phyloP scores from a whole-genome alignment of 495 filamentous ascomycete genomes.

The Xylaria sp. region DNA sequence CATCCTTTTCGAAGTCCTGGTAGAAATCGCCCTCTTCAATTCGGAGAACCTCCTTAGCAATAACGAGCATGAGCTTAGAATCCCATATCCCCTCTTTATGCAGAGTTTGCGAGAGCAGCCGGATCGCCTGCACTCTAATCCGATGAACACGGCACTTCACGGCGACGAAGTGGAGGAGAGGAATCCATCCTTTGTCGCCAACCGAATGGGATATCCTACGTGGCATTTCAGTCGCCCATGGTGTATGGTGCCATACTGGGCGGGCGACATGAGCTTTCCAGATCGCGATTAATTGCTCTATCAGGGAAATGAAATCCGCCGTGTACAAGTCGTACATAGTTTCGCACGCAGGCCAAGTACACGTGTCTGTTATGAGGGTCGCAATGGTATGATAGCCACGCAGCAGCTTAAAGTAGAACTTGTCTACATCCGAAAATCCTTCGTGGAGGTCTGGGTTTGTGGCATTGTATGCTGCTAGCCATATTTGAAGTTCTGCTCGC shows the following conservation, averaged over 20 bases:
- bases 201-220: slow-evolving; percentile 43
- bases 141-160: slow-evolving; percentile 62
- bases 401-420: slow-evolving; percentile 44
- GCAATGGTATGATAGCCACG: slow-evolving; percentile 55
- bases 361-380: slow-evolving; percentile 52
- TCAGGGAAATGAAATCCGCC: slow-evolving; percentile 45
- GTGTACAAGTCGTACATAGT: slow-evolving; percentile 52
- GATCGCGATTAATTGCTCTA: slow-evolving; percentile 42
- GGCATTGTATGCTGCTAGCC: slow-evolving; percentile 35
- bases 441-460: neutral
- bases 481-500: slow-evolving; percentile 31
- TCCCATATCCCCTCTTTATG: slow-evolving; percentile 65
- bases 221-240: slow-evolving; percentile 18
- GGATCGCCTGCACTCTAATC: slow-evolving; percentile 53
- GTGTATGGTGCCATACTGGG: slow-evolving; percentile 15
- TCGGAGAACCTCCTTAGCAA: slow-evolving; percentile 44
- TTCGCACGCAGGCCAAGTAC: slow-evolving; percentile 45
- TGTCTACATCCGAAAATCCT: slow-evolving; percentile 3
- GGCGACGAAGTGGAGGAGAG: slow-evolving; percentile 60
- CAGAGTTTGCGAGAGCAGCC: slow-evolving; percentile 42
- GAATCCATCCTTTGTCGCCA: slow-evolving; percentile 57
- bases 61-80: slow-evolving; percentile 29
- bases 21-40: slow-evolving; percentile 48
- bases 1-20: slow-evolving; percentile 28
- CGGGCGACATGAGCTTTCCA: slow-evolving; percentile 29